phyloP scores from a whole-genome alignment of 768 basidiomycete genomes.

The Exsudoporus frostii region DNA sequence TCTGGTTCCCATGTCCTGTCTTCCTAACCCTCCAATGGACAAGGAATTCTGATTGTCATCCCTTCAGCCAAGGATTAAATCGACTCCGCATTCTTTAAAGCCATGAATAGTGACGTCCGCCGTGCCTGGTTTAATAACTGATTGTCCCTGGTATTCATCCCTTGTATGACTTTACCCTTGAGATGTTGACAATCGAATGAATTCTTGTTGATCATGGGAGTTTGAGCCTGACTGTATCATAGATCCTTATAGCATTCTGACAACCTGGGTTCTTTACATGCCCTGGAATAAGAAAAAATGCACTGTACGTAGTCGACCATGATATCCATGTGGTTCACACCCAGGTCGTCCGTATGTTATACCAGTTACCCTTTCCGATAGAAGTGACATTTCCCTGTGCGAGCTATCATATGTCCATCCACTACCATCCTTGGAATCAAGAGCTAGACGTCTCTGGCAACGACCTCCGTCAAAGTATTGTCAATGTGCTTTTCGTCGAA shows the following conservation, averaged over 20 bases:
- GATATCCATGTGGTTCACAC: neutral
- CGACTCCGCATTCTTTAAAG: too few species aligned
- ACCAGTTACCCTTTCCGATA: constrained; percentile 5
- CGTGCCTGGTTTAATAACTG: too few species aligned
- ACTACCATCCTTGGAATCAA: neutral
- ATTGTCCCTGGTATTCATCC: too few species aligned
- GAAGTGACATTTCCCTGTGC: neutral
- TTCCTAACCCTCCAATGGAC: too few species aligned
- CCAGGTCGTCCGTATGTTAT: neutral
- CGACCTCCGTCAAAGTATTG: neutral
- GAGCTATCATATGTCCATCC: neutral
- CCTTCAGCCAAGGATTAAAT: too few species aligned
- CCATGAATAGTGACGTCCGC: too few species aligned
- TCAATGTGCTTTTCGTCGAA: constrained; percentile 9
- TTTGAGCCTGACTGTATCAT: too few species aligned
- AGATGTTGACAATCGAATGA: too few species aligned
- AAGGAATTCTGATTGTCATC: too few species aligned
- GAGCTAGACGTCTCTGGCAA: constrained; percentile 12
- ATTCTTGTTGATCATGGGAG: too few species aligned
- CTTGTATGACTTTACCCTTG: too few species aligned
- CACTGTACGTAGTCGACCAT: neutral
- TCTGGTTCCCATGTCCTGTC: too few species aligned
- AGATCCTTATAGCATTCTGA: neutral
- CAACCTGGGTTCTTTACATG: neutral
- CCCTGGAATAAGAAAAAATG: constrained; percentile 4